Conservation (phyloP, 2,329 filamentous ascomycete genomes). For the Diaporthe sp. region DNA sequence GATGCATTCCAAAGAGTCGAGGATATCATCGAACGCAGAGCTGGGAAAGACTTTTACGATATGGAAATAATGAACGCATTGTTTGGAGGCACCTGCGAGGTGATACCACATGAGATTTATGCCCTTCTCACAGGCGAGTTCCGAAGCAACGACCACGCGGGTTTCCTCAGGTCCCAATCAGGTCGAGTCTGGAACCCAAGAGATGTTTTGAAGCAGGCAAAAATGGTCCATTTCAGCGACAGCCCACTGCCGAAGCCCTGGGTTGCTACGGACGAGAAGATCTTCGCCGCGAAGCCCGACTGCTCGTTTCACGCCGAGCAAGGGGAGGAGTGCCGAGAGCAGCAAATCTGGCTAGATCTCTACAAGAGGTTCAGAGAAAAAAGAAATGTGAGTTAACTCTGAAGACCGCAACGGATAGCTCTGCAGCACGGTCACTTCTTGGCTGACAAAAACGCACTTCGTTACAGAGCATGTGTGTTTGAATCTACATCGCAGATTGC, state of each 20-base stretch:
- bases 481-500: background rate
- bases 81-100: conserved; percentile 69
- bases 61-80: conserved; percentile 78
- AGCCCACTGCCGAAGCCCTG: conserved; percentile 77
- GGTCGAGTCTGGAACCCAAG: conserved; percentile 42
- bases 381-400: conserved; percentile 9
- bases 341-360: conserved; percentile 28
- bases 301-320: conserved; percentile 42
- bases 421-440: background rate
- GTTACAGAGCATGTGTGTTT: conserved; percentile 13
- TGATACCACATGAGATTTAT: conserved; percentile 75
- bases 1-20: conserved; percentile 60
- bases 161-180: conserved; percentile 48
- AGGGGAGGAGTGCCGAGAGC: conserved; percentile 16
- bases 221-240: conserved; percentile 79
- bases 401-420: background rate
- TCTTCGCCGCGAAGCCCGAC: conserved; percentile 49
- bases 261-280: conserved; percentile 48
- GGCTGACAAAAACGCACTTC: background rate
- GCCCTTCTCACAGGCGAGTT: conserved; percentile 74
- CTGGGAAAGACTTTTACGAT: conserved; percentile 63
- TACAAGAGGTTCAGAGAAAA: conserved; percentile 16
- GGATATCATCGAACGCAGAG: conserved; percentile 43
- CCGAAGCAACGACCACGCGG: conserved; percentile 60
- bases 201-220: conserved; percentile 68